Conservation (phyloP, 169 alveolate genomes). For the Cryptosporidium felis region DNA sequence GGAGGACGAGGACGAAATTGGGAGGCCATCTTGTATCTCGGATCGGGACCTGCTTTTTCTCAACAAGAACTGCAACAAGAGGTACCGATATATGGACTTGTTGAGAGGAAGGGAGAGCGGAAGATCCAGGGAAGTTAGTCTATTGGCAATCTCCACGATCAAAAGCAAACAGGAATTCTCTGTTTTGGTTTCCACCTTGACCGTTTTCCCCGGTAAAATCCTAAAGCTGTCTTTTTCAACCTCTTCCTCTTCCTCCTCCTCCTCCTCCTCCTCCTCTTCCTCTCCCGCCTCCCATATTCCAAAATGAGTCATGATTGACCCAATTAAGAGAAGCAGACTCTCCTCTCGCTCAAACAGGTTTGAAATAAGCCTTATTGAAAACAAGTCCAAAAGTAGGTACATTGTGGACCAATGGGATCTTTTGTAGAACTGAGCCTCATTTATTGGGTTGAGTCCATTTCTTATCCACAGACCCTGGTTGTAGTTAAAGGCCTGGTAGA, state of each 20-base stretch:
- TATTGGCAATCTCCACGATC: conserved; percentile 21
- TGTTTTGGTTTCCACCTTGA: neutral
- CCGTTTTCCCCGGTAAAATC: neutral
- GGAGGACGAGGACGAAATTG: conserved; percentile 20
- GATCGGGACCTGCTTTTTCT: conserved; percentile 35
- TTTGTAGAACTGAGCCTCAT: conserved; percentile 63
- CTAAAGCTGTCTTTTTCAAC: neutral
- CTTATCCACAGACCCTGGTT: conserved; percentile 14
- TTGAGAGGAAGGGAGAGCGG: conserved; percentile 30
- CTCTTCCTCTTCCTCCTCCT: neutral
- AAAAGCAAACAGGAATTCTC: neutral
- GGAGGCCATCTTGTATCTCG: conserved; percentile 52
- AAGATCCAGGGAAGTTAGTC: conserved; percentile 16
- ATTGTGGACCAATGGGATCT: conserved; percentile 55
- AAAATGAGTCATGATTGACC: conserved; percentile 25
- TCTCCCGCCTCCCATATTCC: neutral
- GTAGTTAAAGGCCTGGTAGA: conserved; percentile 20
- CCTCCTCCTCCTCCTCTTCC: neutral
- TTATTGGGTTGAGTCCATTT: conserved; percentile 4
- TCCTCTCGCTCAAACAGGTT: neutral
- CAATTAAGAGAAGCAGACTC: neutral
- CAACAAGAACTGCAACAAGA: conserved; percentile 28
- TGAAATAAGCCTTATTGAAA: conserved; percentile 3
- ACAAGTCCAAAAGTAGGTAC: conserved; percentile 16
- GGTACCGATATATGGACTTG: conserved; percentile 4